These are phyloP conservation scores for Kwoniella shivajii DNA, from an alignment of 1,284 basidiomycete species.

Conservation along the genomic window DNA sequence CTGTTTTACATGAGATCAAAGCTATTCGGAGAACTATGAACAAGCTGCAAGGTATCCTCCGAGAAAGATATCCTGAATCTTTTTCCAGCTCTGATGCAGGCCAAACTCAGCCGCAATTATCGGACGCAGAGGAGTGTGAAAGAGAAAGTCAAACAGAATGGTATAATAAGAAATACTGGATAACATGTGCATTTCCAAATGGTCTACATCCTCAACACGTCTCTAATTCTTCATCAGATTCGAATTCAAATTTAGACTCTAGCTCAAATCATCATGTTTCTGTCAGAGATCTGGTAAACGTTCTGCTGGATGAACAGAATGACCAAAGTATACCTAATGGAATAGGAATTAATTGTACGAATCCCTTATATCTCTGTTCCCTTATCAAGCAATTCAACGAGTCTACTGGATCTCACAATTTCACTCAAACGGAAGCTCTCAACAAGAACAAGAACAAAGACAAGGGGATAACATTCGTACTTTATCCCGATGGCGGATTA, in stretches of 20 bases:
- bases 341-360: slow-evolving; percentile 74
- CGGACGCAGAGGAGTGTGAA: neutral
- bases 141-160: slow-evolving; percentile 1
- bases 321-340: slow-evolving; percentile 55
- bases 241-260: no score
- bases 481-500: slow-evolving; percentile 74
- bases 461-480: slow-evolving; percentile 61
- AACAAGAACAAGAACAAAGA: neutral
- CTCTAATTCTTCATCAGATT: neutral
- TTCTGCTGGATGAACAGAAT: slow-evolving; percentile 26
- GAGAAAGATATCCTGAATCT: neutral
- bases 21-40: slow-evolving; percentile 68
- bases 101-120: neutral
- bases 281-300: slow-evolving; percentile 54
- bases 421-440: no score
- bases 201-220: slow-evolving; percentile 59
- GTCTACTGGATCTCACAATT: no score
- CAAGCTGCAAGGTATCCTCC: slow-evolving; percentile 46
- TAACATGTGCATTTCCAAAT: slow-evolving; percentile 68
- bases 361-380: slow-evolving; percentile 37
- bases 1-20: slow-evolving; percentile 65
- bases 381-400: neutral
- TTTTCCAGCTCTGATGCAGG: neutral
- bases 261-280: slow-evolving; percentile 26
- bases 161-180: slow-evolving; percentile 70